Base-by-base conservation (phyloP, 768 basidiomycete genomes). In the Lenzites betulinus region DNA sequence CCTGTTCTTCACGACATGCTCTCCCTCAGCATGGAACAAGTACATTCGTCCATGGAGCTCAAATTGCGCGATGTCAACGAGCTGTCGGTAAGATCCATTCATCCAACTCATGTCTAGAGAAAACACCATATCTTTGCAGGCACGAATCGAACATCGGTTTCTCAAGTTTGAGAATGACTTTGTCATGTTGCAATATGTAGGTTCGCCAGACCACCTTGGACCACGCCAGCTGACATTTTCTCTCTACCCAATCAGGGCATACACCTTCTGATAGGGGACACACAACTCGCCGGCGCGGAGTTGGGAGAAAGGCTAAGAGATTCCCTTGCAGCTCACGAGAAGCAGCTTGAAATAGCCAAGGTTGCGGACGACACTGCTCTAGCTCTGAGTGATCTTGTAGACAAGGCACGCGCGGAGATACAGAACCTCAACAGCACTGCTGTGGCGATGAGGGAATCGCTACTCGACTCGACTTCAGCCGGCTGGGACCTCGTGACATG, bases 371-470 rank as follows among this genome's bases (percentile, higher is more conserved):
- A 66, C 12, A 75, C 86, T 9, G 70, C 67, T 11, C 66, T 71
- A 22, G 69, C 73, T 0, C 64, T 86, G 25, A 62, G 72, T 7
- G 69, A 73, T 12, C 68, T 85, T 22, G 75, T 78, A 0, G 65
- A 67, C 33, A 75, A 73, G 11, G 75, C 81, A 3, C 76, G 74
- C 22, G 58, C 64, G 16, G 82, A 83, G 62, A 69, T 86, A 38
- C 72, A 76, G 54, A 76, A 75, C 59, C 78, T 87, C 54, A 83
- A 81, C 51, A 74, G 69, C 20, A 80, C 84, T 22, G 75, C 79
- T 3, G 64, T 60, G 15, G 66, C 71, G 7, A 64, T 81, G 22
- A 71, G 71, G 36, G 69, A n/a, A 47, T 69, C 69, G 8, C 62
- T 81, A 43, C 62, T 55, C 18, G 30, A 23, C 39, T 33, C 30